A percentile compares a stretch with the other conserved stretches of the same genome.
Evolutionary conservation across 2,329 filamentous ascomycete genomes (phyloP).

Genomic region (Phialophora chinensis): DNA sequence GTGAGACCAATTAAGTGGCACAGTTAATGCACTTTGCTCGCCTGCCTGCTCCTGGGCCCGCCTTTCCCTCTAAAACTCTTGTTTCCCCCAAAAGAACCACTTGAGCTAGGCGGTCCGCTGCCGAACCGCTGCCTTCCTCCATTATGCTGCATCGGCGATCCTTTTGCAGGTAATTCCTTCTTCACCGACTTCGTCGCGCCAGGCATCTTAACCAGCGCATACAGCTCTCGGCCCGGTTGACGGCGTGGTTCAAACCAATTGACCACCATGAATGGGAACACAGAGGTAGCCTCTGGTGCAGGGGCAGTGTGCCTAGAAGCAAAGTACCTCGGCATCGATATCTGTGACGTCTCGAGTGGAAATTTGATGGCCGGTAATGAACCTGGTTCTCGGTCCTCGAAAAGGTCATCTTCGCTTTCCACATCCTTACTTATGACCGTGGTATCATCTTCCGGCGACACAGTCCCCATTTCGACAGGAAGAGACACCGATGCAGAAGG

Average conservation of each 20-base stretch:
- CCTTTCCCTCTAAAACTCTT: constrained; percentile 25
- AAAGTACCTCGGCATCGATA: constrained; percentile 4
- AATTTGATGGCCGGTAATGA: constrained; percentile 74
- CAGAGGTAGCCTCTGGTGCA: constrained; percentile 25
- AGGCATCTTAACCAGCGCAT: constrained; percentile 36
- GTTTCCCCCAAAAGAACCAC: constrained; percentile 21
- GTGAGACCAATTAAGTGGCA: background rate
- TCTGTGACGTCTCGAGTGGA: constrained; percentile 49
- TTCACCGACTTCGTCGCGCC: constrained; percentile 32
- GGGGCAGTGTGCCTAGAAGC: constrained; percentile 3
- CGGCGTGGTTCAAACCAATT: constrained; percentile 31
- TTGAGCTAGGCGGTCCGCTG: constrained; percentile 26
- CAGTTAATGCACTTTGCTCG: constrained; percentile 6
- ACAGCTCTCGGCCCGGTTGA: constrained; percentile 32
- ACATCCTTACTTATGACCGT: constrained; percentile 68
- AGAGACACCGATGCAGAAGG: constrained; percentile 35
- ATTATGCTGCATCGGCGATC: constrained; percentile 15
- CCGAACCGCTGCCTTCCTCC: constrained; percentile 26
- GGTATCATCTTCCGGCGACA: constrained; percentile 3
- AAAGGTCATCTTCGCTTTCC: constrained; percentile 79
- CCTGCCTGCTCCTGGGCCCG: constrained; percentile 17
- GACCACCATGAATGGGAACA: constrained; percentile 31
- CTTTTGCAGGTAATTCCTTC: constrained; percentile 35
- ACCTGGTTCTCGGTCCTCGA: constrained; percentile 80
- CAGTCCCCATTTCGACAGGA: constrained; percentile 19